Conservation (phyloP, 2,329 filamentous ascomycete genomes). For the Aureobasidium pullulans region DNA sequence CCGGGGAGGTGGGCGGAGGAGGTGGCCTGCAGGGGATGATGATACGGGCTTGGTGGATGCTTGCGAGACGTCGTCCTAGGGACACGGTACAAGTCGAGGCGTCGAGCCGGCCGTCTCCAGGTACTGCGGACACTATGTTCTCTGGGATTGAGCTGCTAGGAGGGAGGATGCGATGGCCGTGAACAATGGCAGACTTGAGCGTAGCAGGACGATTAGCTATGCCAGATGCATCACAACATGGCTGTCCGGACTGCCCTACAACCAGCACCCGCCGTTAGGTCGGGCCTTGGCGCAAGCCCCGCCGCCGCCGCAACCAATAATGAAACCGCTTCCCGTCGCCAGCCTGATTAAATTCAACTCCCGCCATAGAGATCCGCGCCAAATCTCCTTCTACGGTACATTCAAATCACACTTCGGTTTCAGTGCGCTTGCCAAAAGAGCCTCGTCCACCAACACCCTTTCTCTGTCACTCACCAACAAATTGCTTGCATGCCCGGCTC, state of each 20-base stretch:
- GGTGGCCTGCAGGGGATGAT: constrained; percentile 10
- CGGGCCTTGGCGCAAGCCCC: not conserved
- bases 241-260: not conserved
- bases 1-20: not conserved
- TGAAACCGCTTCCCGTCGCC: not conserved
- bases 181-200: constrained; percentile 3
- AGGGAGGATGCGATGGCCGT: not conserved
- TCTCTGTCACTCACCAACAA: too few species aligned
- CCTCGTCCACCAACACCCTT: too few species aligned
- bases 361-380: not conserved
- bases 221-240: not conserved
- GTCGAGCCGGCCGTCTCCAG: not conserved
- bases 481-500: not conserved
- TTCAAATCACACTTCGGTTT: not conserved
- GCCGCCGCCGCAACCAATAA: not conserved
- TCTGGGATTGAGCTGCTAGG: not conserved
- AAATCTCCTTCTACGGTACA: not conserved
- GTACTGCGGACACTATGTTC: not conserved
- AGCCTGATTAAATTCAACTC: not conserved
- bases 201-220: constrained; percentile 2
- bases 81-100: not conserved
- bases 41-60: constrained; percentile 1
- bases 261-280: not conserved
- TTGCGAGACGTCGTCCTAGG: not conserved
- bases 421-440: too few species aligned